Evolutionary conservation across 331 rosid species (phyloP).

Genomic region (Quercus lobata): DNA sequence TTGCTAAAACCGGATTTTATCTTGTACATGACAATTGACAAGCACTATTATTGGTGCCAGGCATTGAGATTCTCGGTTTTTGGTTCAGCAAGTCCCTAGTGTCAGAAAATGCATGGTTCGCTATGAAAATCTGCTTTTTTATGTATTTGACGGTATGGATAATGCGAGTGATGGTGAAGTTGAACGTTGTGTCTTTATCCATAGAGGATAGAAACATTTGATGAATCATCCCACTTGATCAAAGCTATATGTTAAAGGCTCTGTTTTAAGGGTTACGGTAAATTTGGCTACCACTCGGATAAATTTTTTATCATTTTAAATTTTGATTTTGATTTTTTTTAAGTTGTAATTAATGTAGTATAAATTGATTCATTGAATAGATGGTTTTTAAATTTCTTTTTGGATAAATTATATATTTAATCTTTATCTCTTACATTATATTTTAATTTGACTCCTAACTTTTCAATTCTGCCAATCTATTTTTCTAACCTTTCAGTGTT

Average conservation of each 20-base stretch:
- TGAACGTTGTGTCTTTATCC: too few relatives aligned
- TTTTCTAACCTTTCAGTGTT: rapidly evolving
- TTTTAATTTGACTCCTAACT: rapidly evolving
- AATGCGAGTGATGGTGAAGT: too few relatives aligned
- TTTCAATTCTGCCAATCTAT: rapidly evolving
- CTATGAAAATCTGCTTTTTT: neutral
- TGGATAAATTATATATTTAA: too few relatives aligned
- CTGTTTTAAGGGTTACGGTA: neutral
- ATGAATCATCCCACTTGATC: too few relatives aligned
- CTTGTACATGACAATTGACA: neutral
- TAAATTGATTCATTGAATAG: too few relatives aligned
- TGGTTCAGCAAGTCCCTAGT: neutral
- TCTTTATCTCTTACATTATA: rapidly evolving
- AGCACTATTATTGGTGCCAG: neutral
- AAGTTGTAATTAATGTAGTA: too few relatives aligned
- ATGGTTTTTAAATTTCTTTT: too few relatives aligned
- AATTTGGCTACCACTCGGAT: neutral
- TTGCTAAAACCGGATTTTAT: neutral
- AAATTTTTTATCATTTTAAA: too few relatives aligned
- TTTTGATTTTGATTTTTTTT: too few relatives aligned
- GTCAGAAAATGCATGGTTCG: too few relatives aligned
- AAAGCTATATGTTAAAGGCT: too few relatives aligned
- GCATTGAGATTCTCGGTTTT: neutral
- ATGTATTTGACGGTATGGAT: neutral
- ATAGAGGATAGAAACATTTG: too few relatives aligned